These are phyloP conservation scores for sunflower (Helianthus annuus) DNA, from an alignment of 129 eudicot species.

Conservation along the genomic window HanXRQr2.0-SUNRISE NC_035442.2:134419521-134420020, in stretches of 20 bases:
- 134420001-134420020: conserved; percentile 45
- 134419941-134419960: conserved; percentile 59
- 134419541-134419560: too few relatives aligned
- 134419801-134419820: conserved; percentile 37
- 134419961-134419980: conserved; percentile 52
- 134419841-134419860: conserved; percentile 54
- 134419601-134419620: conserved; percentile 10
- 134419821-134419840: conserved; percentile 75
- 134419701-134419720: conserved; percentile 65
- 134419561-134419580: too few relatives aligned
- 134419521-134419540: too few relatives aligned
- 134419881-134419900: conserved; percentile 29
- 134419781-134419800: conserved; percentile 49
- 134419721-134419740: conserved; percentile 82
- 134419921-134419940: conserved; percentile 55
- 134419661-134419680: conserved; percentile 31
- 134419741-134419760: conserved; percentile 55
- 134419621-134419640: not conserved
- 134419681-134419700: conserved; percentile 13
- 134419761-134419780: conserved; percentile 49
- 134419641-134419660: conserved; percentile 1
- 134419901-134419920: conserved; percentile 33
- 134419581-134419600: too few relatives aligned
- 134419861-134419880: conserved; percentile 44
- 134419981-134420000: conserved; percentile 73